Evolutionary conservation across 768 basidiomycete genomes (phyloP).

Genomic region (Xerocomus spinulosus): DNA sequence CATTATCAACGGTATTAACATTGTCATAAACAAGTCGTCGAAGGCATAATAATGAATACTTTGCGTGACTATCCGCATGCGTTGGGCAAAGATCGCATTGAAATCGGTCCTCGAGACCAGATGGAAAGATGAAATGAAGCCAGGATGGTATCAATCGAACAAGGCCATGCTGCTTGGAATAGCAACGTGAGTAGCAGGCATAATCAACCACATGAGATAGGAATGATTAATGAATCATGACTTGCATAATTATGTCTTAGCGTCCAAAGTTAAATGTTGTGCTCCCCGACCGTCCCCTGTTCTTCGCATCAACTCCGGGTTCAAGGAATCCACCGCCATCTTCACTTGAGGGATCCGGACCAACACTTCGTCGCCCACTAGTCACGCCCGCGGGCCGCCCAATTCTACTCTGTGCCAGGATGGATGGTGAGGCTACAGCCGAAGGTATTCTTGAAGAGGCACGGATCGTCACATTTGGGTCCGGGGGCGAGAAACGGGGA

Average conservation of each 20-base stretch:
- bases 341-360: constrained; percentile 25
- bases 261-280: constrained; percentile 18
- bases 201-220: constrained; percentile 5
- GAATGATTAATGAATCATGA: constrained; percentile 10
- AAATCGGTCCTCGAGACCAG: constrained; percentile 24
- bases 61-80: constrained; percentile 9
- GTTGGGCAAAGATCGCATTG: constrained; percentile 10
- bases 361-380: constrained; percentile 42
- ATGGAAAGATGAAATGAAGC: constrained; percentile 6
- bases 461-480: constrained; percentile 47
- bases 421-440: constrained; percentile 30
- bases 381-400: constrained; percentile 38
- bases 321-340: constrained; percentile 15
- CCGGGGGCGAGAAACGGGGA: constrained; percentile 39
- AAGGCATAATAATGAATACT: constrained; percentile 11
- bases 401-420: constrained; percentile 42
- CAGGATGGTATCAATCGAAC: constrained; percentile 9
- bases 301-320: constrained; percentile 15
- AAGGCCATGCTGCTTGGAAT: constrained; percentile 10
- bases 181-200: constrained; percentile 10
- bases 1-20: constrained; percentile 16
- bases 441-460: constrained; percentile 38
- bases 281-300: constrained; percentile 29
- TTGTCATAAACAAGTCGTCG: constrained; percentile 25
- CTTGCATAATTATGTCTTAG: constrained; percentile 16